phyloP scores from a whole-genome alignment of 352 stramenopile species.

The Plasmopara halstedii region DNA sequence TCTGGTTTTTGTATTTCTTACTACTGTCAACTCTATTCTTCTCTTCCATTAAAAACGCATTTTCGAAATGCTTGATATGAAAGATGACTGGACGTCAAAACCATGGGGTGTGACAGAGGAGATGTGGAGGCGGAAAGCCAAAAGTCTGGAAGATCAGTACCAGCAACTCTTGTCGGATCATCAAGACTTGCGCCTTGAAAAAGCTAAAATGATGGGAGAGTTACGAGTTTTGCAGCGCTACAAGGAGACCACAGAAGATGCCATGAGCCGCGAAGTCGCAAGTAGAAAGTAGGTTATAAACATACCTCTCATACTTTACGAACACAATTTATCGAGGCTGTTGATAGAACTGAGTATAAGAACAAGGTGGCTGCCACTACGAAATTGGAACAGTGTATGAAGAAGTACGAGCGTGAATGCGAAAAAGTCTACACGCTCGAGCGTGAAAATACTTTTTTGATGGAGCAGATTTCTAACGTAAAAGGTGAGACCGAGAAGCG shows the following conservation, averaged over 20 bases:
- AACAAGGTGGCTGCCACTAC: slow-evolving; percentile 54
- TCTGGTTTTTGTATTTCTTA: neutral
- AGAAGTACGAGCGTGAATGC: slow-evolving; percentile 76
- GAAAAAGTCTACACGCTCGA: slow-evolving; percentile 50
- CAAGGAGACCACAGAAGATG: slow-evolving; percentile 65
- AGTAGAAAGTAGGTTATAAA: slow-evolving; percentile 33
- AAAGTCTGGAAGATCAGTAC: slow-evolving; percentile 62
- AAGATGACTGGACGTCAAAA: slow-evolving; percentile 47
- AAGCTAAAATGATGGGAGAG: slow-evolving; percentile 59
- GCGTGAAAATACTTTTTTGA: slow-evolving; percentile 57
- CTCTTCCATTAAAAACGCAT: slow-evolving; percentile 1
- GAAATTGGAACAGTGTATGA: slow-evolving; percentile 73
- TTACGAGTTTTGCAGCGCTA: slow-evolving; percentile 61
- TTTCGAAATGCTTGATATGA: slow-evolving; percentile 33
- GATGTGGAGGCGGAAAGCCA: slow-evolving; percentile 71
- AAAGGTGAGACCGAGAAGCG: slow-evolving; percentile 72
- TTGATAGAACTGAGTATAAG: slow-evolving; percentile 47
- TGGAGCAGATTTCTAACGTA: slow-evolving; percentile 62
- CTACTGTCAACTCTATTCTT: slow-evolving; percentile 1
- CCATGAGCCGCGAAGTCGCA: slow-evolving; percentile 44
- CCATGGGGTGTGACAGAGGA: slow-evolving; percentile 69
- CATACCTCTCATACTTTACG: neutral
- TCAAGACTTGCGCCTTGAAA: slow-evolving; percentile 59
- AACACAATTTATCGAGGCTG: neutral
- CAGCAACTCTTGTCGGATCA: slow-evolving; percentile 56